Evolutionary conservation across 257 asterid genomes (phyloP).

Genomic region (Solanum dulcamara): DNA sequence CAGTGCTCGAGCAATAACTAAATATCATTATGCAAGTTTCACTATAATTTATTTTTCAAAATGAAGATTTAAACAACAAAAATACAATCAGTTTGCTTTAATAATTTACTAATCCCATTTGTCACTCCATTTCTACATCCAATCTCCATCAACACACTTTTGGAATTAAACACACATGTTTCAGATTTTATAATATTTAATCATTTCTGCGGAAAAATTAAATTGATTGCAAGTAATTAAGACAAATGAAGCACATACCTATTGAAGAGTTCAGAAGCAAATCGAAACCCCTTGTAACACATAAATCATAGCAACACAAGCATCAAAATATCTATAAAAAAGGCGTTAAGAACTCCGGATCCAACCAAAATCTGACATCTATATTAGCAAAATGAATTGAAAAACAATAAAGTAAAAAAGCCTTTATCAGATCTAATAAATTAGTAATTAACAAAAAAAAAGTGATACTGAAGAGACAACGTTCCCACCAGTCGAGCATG

Average conservation of each 20-base stretch:
- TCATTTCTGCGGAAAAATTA: not conserved
- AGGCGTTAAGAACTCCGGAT: constrained; percentile 16
- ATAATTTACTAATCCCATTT: not conserved
- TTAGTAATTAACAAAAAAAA: not conserved
- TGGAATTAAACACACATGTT: not conserved
- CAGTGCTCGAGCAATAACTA: not conserved
- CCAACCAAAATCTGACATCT: not conserved
- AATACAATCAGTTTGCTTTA: not conserved
- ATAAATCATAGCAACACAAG: constrained; percentile 71
- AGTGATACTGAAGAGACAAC: constrained; percentile 80
- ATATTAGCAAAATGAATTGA: not conserved
- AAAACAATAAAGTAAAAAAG: not conserved
- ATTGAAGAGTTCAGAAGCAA: constrained; percentile 36
- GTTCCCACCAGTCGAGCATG: constrained; percentile 95
- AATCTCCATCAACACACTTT: not conserved
- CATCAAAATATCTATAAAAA: constrained; percentile 48
- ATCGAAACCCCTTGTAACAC: constrained; percentile 45
- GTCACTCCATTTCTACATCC: not conserved
- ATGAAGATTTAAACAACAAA: not conserved
- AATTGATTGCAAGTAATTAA: not conserved
- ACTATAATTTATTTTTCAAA: not conserved
- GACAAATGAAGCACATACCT: constrained; percentile 8
- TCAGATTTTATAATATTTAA: not conserved
- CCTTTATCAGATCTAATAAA: not conserved
- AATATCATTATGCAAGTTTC: too few relatives aligned